These are phyloP conservation scores for Arachnopeziza araneosa DNA, from an alignment of 2,329 filamentous ascomycete genomes.

Conservation along the genomic window DNA sequence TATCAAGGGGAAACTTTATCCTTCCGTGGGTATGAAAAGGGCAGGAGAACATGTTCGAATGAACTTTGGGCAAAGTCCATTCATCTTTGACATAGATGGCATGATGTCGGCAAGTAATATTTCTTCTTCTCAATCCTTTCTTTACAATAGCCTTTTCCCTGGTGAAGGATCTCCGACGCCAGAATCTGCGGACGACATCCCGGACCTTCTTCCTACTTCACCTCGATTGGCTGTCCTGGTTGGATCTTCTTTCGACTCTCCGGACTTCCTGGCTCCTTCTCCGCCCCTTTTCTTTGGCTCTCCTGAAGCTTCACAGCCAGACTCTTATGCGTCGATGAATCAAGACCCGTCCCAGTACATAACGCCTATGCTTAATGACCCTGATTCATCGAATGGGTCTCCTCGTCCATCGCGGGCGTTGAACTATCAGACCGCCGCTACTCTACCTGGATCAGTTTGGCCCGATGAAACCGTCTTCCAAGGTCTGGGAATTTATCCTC, in stretches of 20 bases:
- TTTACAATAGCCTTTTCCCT: slow-evolving; percentile 1
- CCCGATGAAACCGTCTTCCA: background rate
- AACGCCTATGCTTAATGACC: background rate
- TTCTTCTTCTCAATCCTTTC: slow-evolving; percentile 7
- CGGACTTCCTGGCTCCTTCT: background rate
- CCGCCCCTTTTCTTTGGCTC: background rate
- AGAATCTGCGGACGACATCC: background rate
- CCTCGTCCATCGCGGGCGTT: background rate
- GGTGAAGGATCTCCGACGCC: background rate
- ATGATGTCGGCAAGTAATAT: slow-evolving; percentile 63
- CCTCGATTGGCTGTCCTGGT: background rate
- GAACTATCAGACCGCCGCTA: background rate
- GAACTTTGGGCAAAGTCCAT: slow-evolving; percentile 69
- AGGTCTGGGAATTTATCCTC: background rate
- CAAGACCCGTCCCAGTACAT: background rate
- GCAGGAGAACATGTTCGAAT: slow-evolving; percentile 54
- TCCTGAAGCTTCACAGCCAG: background rate
- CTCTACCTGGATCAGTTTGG: background rate
- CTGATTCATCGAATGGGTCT: background rate
- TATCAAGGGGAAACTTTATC: slow-evolving; percentile 60
- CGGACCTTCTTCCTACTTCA: background rate
- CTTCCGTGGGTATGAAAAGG: slow-evolving; percentile 60
- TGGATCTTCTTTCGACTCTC: background rate
- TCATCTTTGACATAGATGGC: slow-evolving; percentile 85
- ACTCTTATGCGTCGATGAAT: background rate